phyloP scores from a whole-genome alignment of 441 rosid genomes.

The Gossypium laxum region DNA sequence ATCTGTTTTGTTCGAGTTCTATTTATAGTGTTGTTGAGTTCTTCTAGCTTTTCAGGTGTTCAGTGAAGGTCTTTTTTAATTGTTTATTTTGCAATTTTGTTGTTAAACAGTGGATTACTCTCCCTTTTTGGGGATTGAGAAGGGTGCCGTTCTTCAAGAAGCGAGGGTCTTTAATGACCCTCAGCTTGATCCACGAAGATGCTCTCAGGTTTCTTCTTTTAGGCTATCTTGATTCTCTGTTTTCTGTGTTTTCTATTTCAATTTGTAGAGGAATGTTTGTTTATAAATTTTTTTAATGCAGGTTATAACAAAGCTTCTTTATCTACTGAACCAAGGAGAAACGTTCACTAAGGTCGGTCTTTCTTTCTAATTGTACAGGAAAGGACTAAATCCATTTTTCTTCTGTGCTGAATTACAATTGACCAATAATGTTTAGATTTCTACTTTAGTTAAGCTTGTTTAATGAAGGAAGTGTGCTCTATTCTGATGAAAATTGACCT shows the following conservation, averaged over 20 bases:
- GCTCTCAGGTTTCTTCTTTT: constrained; percentile 72
- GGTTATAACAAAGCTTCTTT: constrained; percentile 93
- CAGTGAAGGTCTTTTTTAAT: neutral
- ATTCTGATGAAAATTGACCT: neutral
- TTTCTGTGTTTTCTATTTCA: neutral
- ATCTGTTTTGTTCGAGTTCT: neutral
- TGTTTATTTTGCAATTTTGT: constrained; percentile 15
- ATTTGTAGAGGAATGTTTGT: neutral
- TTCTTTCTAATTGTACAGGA: neutral
- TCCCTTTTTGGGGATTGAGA: constrained; percentile 92
- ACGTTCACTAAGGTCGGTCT: constrained; percentile 68
- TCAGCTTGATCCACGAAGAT: constrained; percentile 89
- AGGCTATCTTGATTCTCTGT: neutral
- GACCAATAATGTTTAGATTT: neutral
- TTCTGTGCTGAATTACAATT: neutral
- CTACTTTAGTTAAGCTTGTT: constrained; percentile 5
- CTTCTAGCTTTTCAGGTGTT: constrained; percentile 1
- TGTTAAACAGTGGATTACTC: constrained; percentile 68
- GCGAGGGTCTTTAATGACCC: constrained; percentile 94
- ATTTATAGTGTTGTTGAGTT: constrained; percentile 7
- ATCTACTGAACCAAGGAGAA: constrained; percentile 93
- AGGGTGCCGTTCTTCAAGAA: constrained; percentile 96
- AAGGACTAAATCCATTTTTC: neutral
- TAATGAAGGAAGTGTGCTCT: constrained; percentile 3
- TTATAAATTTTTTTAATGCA: constrained; percentile 21